Evolutionary conservation across 352 stramenopile species (phyloP).

Genomic region (Globisporangium mamillatum): DNA sequence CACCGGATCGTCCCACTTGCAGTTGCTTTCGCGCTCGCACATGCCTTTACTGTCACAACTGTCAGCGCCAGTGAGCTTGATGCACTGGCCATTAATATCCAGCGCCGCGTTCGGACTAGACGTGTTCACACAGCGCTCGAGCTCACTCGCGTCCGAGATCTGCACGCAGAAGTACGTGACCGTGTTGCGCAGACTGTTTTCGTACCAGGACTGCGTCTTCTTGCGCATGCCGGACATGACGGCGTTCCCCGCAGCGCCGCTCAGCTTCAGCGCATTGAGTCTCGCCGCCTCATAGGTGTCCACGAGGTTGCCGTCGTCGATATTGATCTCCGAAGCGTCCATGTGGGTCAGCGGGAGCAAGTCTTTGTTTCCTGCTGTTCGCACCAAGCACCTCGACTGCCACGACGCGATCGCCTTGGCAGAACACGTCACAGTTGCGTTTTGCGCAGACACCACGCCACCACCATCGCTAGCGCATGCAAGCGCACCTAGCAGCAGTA

Average conservation of each 20-base stretch:
- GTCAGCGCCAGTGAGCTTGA: slow-evolving; percentile 41
- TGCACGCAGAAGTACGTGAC: slow-evolving; percentile 72
- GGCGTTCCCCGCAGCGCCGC: slow-evolving; percentile 46
- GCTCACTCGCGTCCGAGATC: slow-evolving; percentile 35
- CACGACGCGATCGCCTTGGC: slow-evolving; percentile 41
- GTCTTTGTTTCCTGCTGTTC: slow-evolving; percentile 49
- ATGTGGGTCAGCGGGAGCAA: slow-evolving; percentile 59
- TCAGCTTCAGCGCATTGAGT: slow-evolving; percentile 65
- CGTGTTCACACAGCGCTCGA: slow-evolving; percentile 56
- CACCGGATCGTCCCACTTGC: slow-evolving; percentile 75
- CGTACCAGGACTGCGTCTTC: slow-evolving; percentile 67
- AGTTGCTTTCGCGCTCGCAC: slow-evolving; percentile 76
- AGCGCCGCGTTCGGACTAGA: slow-evolving; percentile 47
- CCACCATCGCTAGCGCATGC: not conserved
- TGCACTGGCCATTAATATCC: slow-evolving; percentile 51
- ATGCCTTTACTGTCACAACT: slow-evolving; percentile 57
- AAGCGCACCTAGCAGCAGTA: not conserved
- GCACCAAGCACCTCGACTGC: slow-evolving; percentile 54
- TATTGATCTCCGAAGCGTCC: slow-evolving; percentile 53
- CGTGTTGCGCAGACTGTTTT: slow-evolving; percentile 57
- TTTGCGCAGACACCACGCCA: not conserved
- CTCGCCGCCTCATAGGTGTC: slow-evolving; percentile 71
- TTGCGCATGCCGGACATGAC: slow-evolving; percentile 73
- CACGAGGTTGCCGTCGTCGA: slow-evolving; percentile 48
- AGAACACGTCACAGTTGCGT: slow-evolving; percentile 46